Evolutionary conservation across 1,139 yeast genomes (phyloP).

Genomic region (Diutina neorugosa): DNA sequence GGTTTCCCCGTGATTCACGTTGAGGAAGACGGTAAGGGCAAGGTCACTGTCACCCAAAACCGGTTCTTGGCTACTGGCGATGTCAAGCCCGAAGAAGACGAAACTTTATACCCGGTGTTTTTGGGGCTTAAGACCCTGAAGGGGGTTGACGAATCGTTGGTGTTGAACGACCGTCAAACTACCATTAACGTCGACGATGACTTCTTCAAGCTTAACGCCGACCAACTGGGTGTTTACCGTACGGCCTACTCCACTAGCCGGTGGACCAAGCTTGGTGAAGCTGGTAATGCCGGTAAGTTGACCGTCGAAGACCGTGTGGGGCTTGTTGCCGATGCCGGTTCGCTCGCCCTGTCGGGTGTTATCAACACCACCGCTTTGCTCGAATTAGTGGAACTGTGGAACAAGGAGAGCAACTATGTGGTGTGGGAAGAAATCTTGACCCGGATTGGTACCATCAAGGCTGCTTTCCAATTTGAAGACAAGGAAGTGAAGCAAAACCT

Average conservation of each 20-base stretch:
- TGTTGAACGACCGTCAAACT: slow-evolving; percentile 43
- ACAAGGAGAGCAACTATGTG: slow-evolving; percentile 52
- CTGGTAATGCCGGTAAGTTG: slow-evolving; percentile 52
- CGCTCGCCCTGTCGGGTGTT: slow-evolving; percentile 64
- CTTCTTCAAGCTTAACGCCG: slow-evolving; percentile 69
- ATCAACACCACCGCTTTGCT: slow-evolving; percentile 56
- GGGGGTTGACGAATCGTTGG: slow-evolving; percentile 54
- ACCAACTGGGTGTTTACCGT: slow-evolving; percentile 75
- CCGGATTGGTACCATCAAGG: slow-evolving; percentile 41
- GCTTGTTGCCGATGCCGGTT: slow-evolving; percentile 70
- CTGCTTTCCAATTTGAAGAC: slow-evolving; percentile 64
- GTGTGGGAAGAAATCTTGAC: slow-evolving; percentile 68
- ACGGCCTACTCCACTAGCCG: slow-evolving; percentile 67
- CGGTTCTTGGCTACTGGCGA: slow-evolving; percentile 75
- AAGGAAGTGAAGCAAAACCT: slow-evolving; percentile 43
- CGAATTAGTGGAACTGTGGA: slow-evolving; percentile 57
- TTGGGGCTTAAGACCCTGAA: slow-evolving; percentile 58
- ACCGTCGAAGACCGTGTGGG: slow-evolving; percentile 81
- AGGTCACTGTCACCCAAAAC: slow-evolving; percentile 50
- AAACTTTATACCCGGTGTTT: slow-evolving; percentile 70
- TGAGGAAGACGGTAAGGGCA: slow-evolving; percentile 20
- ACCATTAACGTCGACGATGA: slow-evolving; percentile 31
- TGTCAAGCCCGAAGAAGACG: slow-evolving; percentile 47
- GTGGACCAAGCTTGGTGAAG: slow-evolving; percentile 61
- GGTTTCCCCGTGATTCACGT: slow-evolving; percentile 79